Base-by-base conservation (phyloP, 2,329 filamentous ascomycete genomes). In the Sporothrix inflata region DNA sequence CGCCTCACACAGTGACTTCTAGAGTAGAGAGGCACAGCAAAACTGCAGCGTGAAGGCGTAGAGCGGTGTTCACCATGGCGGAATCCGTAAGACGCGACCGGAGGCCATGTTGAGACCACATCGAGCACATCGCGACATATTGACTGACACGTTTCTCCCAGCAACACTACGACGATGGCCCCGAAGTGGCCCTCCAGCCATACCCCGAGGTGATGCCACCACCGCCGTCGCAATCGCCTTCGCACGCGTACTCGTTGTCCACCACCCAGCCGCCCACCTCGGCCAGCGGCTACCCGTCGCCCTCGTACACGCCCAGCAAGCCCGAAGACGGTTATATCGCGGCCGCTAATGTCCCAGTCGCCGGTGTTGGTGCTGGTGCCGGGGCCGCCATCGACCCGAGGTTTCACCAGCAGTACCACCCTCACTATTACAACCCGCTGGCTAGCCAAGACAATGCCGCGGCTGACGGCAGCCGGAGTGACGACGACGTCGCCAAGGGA, bases 161-260 rank as follows among this genome's bases (percentile, higher is more conserved):
- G 27, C 42, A 57, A 9, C 53, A 57, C 6, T 69, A 61, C 45
- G 65, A 70, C n/a, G 70, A 73, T 16, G 72, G 66, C 21, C 73
- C 67, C 11, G 73, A 74, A 51, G 49, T 72, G 11, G 53, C 71
- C 38, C 30, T 60, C 24, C 67, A 66, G 40, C 21, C 67, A 14
- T 74, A 71, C 51, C 73, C 73, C 47, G 70, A 73, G 21, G 63
- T 34, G 8, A 40, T 69, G 12, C 61, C 70, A 47, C 30, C 40
- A n/a, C 49, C 16, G 7, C 51, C 47, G 9, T 40, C 47, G 27
- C 61, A 21, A 19, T 38, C 69, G n/a, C 16, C 45, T 19, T 21
- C 67, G 11, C 27, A 49, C 51, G 30, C 63, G 21, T 21, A 55
- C 65, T 49, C 66, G 9, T 16, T 55, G 47, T 40, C 61, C 21